Evolutionary conservation across 192 early-diverging fungal species (phyloP), one percentile per base, ranked within the genome.

Genomic region (Entrophospora sp.): DNA sequence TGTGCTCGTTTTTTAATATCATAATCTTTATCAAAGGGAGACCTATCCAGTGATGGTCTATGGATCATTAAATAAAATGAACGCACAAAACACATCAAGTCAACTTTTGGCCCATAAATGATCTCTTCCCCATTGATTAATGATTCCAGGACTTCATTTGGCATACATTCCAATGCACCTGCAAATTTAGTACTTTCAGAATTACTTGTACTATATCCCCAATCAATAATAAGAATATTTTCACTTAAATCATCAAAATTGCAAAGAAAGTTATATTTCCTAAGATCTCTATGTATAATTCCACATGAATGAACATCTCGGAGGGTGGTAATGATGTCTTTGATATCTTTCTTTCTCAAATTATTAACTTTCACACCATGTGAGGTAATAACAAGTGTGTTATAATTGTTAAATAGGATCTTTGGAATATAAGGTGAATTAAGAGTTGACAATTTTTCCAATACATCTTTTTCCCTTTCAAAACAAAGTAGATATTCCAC

Each of bases 51-150:
- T 24, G 8, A 22, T 38, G 56, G 56, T 36, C 36, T 58, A 24
- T 58, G 56, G 14, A 58, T 28, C 56, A 58, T 58, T 22, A 58
- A 27, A 37, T 58, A 58, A 14, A 58, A 58, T 58, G 56, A 58
- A 3, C 35, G 56, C 4, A 58, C 56, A 58, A 58, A 58, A 37
- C 34, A 58, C 0, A 37, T 36, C 31, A 58, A 38, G n/a, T 36
- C 56, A 22, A 58, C 14, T 16, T 22, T 12, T 37, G 30, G 56
- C 4, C 2, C 24, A 59, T 59, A 38, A 59, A 18, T 24, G 36
- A 38, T 58, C 5, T 31, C 13, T 24, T 59, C 20, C 0, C 14
- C 36, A 22, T 53, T 31, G 4, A 53, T 30, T 53, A 62, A 45
- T 46, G 10, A 62, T 46, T 30, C 5, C 34, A 62, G 34, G 43